These are phyloP conservation scores for Diospyros kaki DNA, from an alignment of 148 eudicot genomes.

Conservation along the genomic window DNA sequence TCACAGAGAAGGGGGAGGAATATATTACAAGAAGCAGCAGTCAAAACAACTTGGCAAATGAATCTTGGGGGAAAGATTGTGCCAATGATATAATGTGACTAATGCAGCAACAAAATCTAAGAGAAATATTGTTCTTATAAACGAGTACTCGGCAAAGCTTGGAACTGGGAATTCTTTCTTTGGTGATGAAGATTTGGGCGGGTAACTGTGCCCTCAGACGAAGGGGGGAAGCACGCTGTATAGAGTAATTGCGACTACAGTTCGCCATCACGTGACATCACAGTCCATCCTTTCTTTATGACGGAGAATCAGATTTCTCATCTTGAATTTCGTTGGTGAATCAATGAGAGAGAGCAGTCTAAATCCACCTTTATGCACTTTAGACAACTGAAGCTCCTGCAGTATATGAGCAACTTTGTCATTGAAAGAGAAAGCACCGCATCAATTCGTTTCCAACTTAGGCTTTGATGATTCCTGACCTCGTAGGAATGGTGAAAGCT, in stretches of 20 bases:
- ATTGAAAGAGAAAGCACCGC: not conserved
- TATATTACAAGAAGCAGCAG: not conserved
- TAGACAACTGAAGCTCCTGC: conserved; percentile 2
- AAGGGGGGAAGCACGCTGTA: not conserved
- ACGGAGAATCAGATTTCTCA: not conserved
- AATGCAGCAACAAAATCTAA: not conserved
- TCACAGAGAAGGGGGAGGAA: not conserved
- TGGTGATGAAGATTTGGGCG: not conserved
- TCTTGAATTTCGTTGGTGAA: conserved; percentile 6
- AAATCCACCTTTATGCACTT: not conserved
- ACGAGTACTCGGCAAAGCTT: not conserved
- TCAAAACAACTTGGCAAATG: not conserved
- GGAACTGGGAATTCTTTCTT: not conserved
- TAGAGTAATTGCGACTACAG: not conserved
- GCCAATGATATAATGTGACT: not conserved
- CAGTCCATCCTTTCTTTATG: not conserved
- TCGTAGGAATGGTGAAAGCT: conserved; percentile 13
- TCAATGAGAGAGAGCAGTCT: conserved; percentile 5
- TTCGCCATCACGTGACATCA: not conserved
- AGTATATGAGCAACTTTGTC: not conserved
- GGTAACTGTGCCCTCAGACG: not conserved
- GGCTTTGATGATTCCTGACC: not conserved
- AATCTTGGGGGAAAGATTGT: not conserved
- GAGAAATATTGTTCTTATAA: not conserved
- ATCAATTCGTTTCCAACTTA: conserved; percentile 7